Evolutionary conservation across 75 land plant species (phyloP), one percentile per base, ranked within the genome.

Genomic region (Cryptomeria japonica): DNA sequence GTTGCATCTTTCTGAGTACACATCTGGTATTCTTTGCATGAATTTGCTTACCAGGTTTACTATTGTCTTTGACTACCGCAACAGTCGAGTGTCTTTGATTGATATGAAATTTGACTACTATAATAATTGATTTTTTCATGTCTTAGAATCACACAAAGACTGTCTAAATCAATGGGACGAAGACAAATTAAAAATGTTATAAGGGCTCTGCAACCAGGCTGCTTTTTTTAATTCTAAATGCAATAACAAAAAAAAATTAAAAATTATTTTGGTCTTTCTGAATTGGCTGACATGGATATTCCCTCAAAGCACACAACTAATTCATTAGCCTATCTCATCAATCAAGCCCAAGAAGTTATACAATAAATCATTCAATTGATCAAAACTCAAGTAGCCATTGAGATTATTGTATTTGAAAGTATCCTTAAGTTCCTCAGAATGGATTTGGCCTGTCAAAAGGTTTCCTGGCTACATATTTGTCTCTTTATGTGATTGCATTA

Each of bases 1-100:
- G 77, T 39, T 89, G 88, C 88, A 79, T 31, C 87, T 89, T 49
- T 89, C 90, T 13, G 82, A 87, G 37, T 89, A 89, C 72, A 64
- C 88, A 76, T 53, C 84, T 39, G 90, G 90, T 73, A 75, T 89
- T 68, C 70, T 89, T 34, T 86, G 90, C 87, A 87, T 80, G 42
- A 88, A 89, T 28, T 49, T 89, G 88, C 87, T 89, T 28, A 86
- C 51, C 44, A 42, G 61, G 22, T 89, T 89, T 44, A 86, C 53
- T 14, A 49, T 86, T 34, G 83, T 89, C 19, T 86, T 89, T 39
- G 90, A 89, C 58, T 89, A 89, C 56, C 58, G n/a, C 19, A 86
- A 76, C 22, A 19, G 64, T 32, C 83, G 88, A 15, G 80, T 89
- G 41, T 87, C 88, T 31, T 85, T 88, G 78, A n/a, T 85, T 22